These are phyloP conservation scores for Tolypocladium tropicale DNA, from an alignment of 2,329 filamentous ascomycete genomes.

Conservation along the genomic window DNA sequence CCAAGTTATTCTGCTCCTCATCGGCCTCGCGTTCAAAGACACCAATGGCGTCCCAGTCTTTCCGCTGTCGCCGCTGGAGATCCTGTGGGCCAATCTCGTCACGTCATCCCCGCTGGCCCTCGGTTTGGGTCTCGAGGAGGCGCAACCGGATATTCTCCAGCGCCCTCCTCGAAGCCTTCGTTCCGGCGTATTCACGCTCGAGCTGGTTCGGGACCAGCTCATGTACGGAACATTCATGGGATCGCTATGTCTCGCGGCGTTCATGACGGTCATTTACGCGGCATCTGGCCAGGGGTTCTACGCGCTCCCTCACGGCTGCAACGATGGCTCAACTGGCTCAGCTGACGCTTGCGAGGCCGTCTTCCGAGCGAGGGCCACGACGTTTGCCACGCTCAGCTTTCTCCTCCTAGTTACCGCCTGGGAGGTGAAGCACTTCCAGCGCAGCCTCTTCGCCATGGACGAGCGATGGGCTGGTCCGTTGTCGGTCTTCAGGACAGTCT, in stretches of 20 bases:
- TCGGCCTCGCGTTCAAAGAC: slow-evolving; percentile 62
- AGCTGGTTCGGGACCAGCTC: slow-evolving; percentile 57
- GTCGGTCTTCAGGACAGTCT: slow-evolving; percentile 50
- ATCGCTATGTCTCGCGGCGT: slow-evolving; percentile 48
- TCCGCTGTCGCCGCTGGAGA: slow-evolving; percentile 61
- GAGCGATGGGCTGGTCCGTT: slow-evolving; percentile 36
- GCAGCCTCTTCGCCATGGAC: slow-evolving; percentile 60
- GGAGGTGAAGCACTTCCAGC: slow-evolving; percentile 63
- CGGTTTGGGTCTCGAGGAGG: slow-evolving; percentile 61
- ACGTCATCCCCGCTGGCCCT: slow-evolving; percentile 63
- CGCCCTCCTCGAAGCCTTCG: slow-evolving; percentile 54
- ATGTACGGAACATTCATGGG: slow-evolving; percentile 56
- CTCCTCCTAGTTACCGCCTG: slow-evolving; percentile 58
- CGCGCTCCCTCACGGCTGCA: slow-evolving; percentile 46
- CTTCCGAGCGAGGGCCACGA: slow-evolving; percentile 56
- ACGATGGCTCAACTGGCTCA: slow-evolving; percentile 39
- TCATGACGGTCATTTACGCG: slow-evolving; percentile 48
- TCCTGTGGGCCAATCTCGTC: slow-evolving; percentile 68
- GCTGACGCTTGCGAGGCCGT: slow-evolving; percentile 40
- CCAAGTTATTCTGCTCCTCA: slow-evolving; percentile 57
- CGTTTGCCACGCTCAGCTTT: slow-evolving; percentile 60
- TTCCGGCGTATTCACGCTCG: slow-evolving; percentile 51
- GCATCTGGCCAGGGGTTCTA: slow-evolving; percentile 32
- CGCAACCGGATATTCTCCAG: slow-evolving; percentile 55
- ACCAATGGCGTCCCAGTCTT: slow-evolving; percentile 49